Evolutionary conservation across 2,329 filamentous ascomycete species (phyloP).

Genomic region (Epichloe coenophiala): DNA sequence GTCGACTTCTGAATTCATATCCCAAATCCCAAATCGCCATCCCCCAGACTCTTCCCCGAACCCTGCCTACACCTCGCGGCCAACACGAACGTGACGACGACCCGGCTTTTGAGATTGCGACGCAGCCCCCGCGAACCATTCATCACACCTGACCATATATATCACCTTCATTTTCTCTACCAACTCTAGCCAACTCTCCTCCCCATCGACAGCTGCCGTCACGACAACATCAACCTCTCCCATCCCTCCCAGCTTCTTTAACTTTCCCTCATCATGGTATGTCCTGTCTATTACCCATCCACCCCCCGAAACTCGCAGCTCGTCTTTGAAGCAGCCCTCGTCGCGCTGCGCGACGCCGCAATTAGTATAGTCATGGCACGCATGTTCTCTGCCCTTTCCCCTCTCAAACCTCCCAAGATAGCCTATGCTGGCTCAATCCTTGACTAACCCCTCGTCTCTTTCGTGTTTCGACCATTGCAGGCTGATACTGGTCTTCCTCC

Average conservation of each 20-base stretch:
- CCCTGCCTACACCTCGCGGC: background rate
- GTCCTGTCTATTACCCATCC: conserved; percentile 3
- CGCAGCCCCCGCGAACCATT: background rate
- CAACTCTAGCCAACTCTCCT: background rate
- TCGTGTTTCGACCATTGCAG: conserved; percentile 21
- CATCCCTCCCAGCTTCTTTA: background rate
- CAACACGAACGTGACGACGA: conserved; percentile 1
- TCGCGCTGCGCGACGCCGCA: conserved; percentile 5
- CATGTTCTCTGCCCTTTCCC: background rate
- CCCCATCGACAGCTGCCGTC: conserved; percentile 1
- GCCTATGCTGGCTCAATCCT: background rate
- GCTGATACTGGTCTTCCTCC: conserved; percentile 68
- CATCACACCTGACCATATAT: background rate
- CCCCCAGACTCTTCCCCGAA: background rate
- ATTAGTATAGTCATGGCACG: conserved; percentile 6
- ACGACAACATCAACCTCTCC: background rate
- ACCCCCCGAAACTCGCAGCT: conserved; percentile 1
- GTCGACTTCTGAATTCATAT: background rate
- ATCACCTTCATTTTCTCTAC: background rate
- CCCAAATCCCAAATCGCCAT: background rate
- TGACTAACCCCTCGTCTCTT: background rate
- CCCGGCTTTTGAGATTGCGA: background rate
- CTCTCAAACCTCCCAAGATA: background rate
- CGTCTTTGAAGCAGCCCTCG: conserved; percentile 3
- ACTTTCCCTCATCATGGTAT: conserved; percentile 4